Evolutionary conservation across 495 filamentous ascomycete genomes (phyloP), one percentile per base, ranked within the genome.

Genomic region (Bryoglossum gracile): DNA sequence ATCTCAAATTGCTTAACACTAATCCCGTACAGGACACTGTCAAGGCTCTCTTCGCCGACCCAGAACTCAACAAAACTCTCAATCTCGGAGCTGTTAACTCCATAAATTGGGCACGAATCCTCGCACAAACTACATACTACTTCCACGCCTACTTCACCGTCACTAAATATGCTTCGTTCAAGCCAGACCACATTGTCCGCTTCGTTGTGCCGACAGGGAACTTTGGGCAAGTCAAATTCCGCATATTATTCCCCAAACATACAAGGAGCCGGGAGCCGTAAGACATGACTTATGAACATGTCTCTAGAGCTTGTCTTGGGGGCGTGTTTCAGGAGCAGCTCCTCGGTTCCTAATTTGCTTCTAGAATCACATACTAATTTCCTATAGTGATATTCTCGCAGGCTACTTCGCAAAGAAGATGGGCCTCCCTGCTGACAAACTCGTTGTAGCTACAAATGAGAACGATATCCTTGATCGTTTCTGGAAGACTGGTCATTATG

Each of bases 121-220:
- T 97, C 14, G 90, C 91, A 13, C 92, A 98, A 68, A 96, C 87
- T 24, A 82, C 82, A 33, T 97, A 92, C 72, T 95, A 92, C 71
- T 91, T 90, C 71, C 70, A 87, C 61, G 76, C 90, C 2, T 97
- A 96, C 74, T 90, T 95, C 67, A 70, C 81, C 10, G 77, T 98
- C 26, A 68, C 69, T 13, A 72, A 72, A 53, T 63, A 76, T 3
- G 33, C 65, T 0, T 68, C 70, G 22, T 73, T 76, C 46, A 66
- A 72, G 28, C 61, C 76, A 1, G 70, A 70, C 13, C 68, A 75
- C 46, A 80, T 81, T 54, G 70, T 95, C 46, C 79, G 87, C 37
- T 89, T 86, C 58, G 84, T 91, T 8, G 83, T 87, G 0, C 92
- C 92, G 1, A 87, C 88, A 2, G 91, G 92, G 10, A 97, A 98